These are phyloP conservation scores for Termitomyces sp. DNA, from an alignment of 768 basidiomycete species.

Conservation along the genomic window DNA sequence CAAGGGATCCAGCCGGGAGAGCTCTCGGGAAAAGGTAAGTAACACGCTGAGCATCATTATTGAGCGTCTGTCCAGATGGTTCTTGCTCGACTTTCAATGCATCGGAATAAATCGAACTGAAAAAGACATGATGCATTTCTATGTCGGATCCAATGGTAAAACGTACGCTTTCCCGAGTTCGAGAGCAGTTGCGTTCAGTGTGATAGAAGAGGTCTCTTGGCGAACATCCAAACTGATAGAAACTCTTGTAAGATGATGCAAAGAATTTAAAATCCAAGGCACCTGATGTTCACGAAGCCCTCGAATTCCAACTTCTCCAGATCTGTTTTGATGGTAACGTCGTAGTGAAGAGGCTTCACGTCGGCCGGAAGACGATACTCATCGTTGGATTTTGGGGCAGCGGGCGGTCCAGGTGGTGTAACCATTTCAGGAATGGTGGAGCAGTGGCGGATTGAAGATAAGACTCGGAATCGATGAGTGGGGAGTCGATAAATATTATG, in stretches of 20 bases:
- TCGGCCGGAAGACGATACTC: slow-evolving; percentile 61
- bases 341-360: slow-evolving; percentile 72
- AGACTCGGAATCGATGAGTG: slow-evolving; percentile 1
- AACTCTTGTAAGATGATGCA: neutral
- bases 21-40: slow-evolving; percentile 51
- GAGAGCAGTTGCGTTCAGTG: slow-evolving; percentile 62
- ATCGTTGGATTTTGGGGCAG: slow-evolving; percentile 23
- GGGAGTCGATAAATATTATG: slow-evolving; percentile 13
- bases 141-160: too few species aligned
- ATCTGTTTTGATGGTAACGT: slow-evolving; percentile 76
- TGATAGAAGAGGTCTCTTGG: slow-evolving; percentile 52
- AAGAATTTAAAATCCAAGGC: slow-evolving; percentile 16
- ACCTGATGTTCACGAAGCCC: slow-evolving; percentile 74
- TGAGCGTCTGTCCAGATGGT: slow-evolving; percentile 42
- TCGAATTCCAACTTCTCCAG: slow-evolving; percentile 70
- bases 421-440: slow-evolving; percentile 23
- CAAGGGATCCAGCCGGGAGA: slow-evolving; percentile 66
- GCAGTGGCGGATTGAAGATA: slow-evolving; percentile 13
- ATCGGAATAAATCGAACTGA: slow-evolving; percentile 47
- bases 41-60: slow-evolving; percentile 60
- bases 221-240: slow-evolving; percentile 54
- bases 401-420: slow-evolving; percentile 12
- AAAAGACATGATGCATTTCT: neutral
- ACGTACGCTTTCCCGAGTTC: slow-evolving; percentile 49
- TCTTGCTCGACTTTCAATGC: slow-evolving; percentile 43